Percentiles rank a stretch among this genome's conserved stretches.
These are phyloP conservation scores for Immersiella caudata DNA, from an alignment of 495 filamentous ascomycete genomes.

Conservation along the genomic window DNA sequence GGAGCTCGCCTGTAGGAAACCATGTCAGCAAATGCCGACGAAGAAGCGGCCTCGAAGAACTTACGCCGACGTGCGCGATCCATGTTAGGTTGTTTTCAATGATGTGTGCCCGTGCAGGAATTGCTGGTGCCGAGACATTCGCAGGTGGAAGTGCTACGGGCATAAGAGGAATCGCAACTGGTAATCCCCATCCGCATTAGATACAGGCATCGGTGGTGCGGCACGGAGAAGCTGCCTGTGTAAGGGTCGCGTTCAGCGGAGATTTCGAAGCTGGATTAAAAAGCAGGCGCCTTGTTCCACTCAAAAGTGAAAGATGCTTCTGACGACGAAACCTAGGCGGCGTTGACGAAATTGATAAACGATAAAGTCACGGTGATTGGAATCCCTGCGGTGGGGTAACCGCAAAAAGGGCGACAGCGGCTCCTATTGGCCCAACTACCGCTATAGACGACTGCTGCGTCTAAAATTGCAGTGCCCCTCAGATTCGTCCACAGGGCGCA, in stretches of 20 bases:
- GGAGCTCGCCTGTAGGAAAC: conserved; percentile 72
- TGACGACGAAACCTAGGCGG: conserved; percentile 20
- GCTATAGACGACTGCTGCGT: not conserved
- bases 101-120: conserved; percentile 20
- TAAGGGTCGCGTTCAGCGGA: conserved; percentile 5
- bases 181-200: conserved; percentile 46
- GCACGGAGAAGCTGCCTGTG: conserved; percentile 11
- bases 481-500: not conserved
- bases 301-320: conserved; percentile 14
- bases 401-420: not conserved
- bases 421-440: not conserved
- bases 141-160: conserved; percentile 48
- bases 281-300: conserved; percentile 13
- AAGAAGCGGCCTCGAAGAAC: conserved; percentile 24
- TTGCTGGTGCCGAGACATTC: conserved; percentile 43
- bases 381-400: conserved; percentile 16
- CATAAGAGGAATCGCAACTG: conserved; percentile 48
- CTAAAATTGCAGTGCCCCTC: not conserved
- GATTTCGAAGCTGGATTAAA: not conserved
- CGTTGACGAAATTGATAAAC: conserved; percentile 37
- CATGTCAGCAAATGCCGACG: not conserved
- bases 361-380: conserved; percentile 28
- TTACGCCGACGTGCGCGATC: conserved; percentile 84
- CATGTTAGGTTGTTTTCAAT: conserved; percentile 57
- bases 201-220: conserved; percentile 50